phyloP scores from a whole-genome alignment of 108 stramenopile genomes.

The Hondaea fermentalgiana region DNA sequence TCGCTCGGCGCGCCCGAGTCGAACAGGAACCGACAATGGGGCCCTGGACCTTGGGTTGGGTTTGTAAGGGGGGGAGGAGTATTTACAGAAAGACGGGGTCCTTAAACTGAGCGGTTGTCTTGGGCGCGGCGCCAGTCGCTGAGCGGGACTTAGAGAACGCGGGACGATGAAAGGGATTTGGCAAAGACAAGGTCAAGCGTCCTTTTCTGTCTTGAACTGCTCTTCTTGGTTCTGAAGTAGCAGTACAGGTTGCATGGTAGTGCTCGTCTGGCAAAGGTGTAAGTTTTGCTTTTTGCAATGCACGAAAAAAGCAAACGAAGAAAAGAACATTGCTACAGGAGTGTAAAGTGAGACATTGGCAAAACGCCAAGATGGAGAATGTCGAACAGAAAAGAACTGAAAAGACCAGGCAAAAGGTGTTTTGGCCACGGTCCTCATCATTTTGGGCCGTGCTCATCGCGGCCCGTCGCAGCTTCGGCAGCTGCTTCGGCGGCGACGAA shows the following conservation, averaged over 20 bases:
- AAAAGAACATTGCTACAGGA: too few relatives aligned
- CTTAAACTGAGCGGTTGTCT: neutral
- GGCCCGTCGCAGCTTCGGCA: neutral
- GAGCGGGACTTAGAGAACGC: neutral
- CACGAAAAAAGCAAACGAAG: too few relatives aligned
- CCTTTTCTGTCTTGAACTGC: too few relatives aligned
- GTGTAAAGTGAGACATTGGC: too few relatives aligned
- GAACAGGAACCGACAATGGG: neutral
- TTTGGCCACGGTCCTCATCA: neutral
- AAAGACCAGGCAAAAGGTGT: too few relatives aligned
- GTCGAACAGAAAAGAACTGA: too few relatives aligned
- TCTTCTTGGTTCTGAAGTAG: too few relatives aligned
- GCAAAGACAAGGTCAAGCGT: too few relatives aligned
- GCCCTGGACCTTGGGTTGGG: neutral
- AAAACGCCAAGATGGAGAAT: too few relatives aligned
- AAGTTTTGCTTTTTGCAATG: too few relatives aligned
- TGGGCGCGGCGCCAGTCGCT: neutral
- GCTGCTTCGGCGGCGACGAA: neutral
- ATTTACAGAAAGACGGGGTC: neutral
- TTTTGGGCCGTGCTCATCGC: neutral
- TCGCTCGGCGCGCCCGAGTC: neutral
- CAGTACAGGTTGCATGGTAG: too few relatives aligned
- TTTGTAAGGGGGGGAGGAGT: neutral
- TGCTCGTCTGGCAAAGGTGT: too few relatives aligned
- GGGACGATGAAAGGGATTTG: neutral